Base-by-base conservation (phyloP, 306 rosid species). In the Cyclanthera cordifolia region DNA sequence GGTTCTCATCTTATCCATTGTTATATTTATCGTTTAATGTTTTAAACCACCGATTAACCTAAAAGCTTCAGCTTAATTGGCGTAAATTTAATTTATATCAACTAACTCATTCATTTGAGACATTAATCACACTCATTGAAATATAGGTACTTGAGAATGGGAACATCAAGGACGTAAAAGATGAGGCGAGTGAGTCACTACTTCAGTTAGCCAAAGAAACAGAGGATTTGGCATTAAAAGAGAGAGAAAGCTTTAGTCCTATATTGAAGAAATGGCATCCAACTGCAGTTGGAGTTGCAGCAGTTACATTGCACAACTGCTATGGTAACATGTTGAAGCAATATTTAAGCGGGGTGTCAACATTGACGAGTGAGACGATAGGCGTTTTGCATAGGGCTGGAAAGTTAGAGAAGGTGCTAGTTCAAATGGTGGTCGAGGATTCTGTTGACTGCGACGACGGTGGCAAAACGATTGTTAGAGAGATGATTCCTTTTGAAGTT, bases 401-500 rank as follows among this genome's bases (percentile, higher is more conserved):
- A 37, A 90, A 78, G 77, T 79, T 93, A n/a, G 99, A 93, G 71
- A 93, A 90, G 81, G 56, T 78, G 53, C 61, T 93, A 72, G 78
- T 93, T 30, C 99, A 90, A 79, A 85, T 87, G 91, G 87, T 93
- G 64, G 91, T 93, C 47, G 96, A 87, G 66, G 91, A 85, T 79
- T 85, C 86, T 10, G 72, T 17, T 30, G 98, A 93, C 0, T 82
- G 82, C 2, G 94, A 86, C 6, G 95, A 90, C 71, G 85, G 89
- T 5, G 95, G 87, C 5, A 82, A 81, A 71, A 54, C 84, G 12
- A 78, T 86, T 8, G 86, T 93, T 4, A 79, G 79, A 77, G 88
- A 90, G 76, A 93, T 93, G 99, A 75, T 81, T 79, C 99, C 95
- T 0, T 93, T 86, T 73, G 99, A 90, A 71, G 91, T 90, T 73